Evolutionary conservation across 305 asterid genomes (phyloP), one percentile per base, ranked within the genome.

Genomic region (Fraxinus sp.): DNA sequence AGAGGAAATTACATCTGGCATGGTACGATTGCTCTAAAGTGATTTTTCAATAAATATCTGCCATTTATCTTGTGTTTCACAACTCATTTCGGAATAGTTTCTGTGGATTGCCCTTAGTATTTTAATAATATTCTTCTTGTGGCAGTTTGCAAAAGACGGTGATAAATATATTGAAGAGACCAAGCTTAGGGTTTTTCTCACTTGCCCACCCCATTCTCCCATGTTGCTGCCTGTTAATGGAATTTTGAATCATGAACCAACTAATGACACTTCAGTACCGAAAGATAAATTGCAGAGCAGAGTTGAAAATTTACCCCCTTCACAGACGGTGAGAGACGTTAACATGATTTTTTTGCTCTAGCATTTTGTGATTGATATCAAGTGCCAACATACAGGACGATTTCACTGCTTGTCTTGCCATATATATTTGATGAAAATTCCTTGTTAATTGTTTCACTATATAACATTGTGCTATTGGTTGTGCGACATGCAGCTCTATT

Each of bases 181-280:
- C 86, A 95, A 95, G 91, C 92, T 94, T 86, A 88, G 88, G 90
- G 98, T 95, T 82, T 74, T 85, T 86, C 93, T 95, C 83, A 85
- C 85, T 28, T 89, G 89, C 73, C 88, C 90, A 49, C 81, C 90
- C 52, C 85, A 83, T 81, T 82, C 91, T 84, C 92, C 93, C 77
- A 88, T 87, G 82, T 70, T 87, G 88, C 85, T 85, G 62, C 92
- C 94, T n/a, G 86, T 86, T 83, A 89, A 91, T 84, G 95, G 92
- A 88, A 84, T 85, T 81, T 49, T 74, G 82, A 92, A 90, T 86
- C 91, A 88, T 87, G 97, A 91, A 76, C 83, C 91, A 55, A 83
- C 85, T 77, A 14, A 83, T 81, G 90, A 86, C 62, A 78, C 88
- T 83, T 73, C 83, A 76, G 74, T 80, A 35, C 87, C 80, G 22